phyloP scores from a whole-genome alignment of 805 yeast species.

The Lachancea lanzarotensis region DNA sequence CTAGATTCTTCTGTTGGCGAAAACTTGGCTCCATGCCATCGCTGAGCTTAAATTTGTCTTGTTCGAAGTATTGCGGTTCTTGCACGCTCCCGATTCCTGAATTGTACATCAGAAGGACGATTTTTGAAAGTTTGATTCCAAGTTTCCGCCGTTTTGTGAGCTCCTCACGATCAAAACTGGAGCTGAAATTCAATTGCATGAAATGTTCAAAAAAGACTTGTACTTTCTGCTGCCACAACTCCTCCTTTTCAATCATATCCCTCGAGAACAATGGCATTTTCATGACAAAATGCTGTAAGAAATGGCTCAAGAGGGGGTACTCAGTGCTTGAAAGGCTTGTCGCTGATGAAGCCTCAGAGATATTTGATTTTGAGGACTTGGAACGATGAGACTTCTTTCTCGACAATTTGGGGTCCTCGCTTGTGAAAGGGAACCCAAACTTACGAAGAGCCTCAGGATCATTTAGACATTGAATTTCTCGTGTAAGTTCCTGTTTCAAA shows the following conservation, averaged over 20 bases:
- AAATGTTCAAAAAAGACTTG: conserved; percentile 80
- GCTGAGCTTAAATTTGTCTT: conserved; percentile 28
- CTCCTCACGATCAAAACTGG: conserved; percentile 69
- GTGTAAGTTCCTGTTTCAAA: conserved; percentile 50
- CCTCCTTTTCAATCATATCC: conserved; percentile 38
- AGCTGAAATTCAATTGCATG: conserved; percentile 62
- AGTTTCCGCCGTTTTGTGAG: conserved; percentile 63
- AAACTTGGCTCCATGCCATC: conserved; percentile 26
- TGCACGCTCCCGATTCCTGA: conserved; percentile 61
- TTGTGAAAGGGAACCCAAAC: conserved; percentile 73
- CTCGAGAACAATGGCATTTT: conserved; percentile 69
- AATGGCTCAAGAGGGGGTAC: conserved; percentile 64
- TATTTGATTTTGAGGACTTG: neutral
- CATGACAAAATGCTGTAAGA: conserved; percentile 54
- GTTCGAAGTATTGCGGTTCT: conserved; percentile 44
- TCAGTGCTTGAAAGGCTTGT: conserved; percentile 20
- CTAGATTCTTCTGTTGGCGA: conserved; percentile 28
- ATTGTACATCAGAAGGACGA: conserved; percentile 63
- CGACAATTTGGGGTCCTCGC: conserved; percentile 35
- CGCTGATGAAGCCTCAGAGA: neutral
- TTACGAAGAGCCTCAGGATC: conserved; percentile 56
- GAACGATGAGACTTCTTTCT: neutral
- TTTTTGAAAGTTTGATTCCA: conserved; percentile 52
- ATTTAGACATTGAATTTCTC: conserved; percentile 56
- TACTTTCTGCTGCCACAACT: conserved; percentile 73